These are phyloP conservation scores for Thyridium curvatum DNA, from an alignment of 2,329 filamentous ascomycete genomes.

Conservation along the genomic window DNA sequence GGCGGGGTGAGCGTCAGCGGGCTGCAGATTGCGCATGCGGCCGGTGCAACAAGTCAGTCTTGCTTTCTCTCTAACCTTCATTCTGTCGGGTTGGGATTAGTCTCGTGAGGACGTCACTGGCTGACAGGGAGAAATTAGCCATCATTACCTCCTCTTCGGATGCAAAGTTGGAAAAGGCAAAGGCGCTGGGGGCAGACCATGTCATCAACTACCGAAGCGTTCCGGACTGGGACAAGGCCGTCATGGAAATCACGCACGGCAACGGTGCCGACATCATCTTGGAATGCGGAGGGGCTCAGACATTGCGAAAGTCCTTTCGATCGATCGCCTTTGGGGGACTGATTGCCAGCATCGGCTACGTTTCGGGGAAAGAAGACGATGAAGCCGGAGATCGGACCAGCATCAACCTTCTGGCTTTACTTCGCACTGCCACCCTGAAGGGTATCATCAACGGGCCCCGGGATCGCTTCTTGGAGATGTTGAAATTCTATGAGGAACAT, in stretches of 20 bases:
- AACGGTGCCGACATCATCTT: constrained; percentile 48
- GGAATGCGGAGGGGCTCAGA: constrained; percentile 47
- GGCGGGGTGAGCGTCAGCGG: constrained; percentile 46
- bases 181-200: constrained; percentile 42
- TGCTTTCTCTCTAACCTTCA: background rate
- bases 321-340: constrained; percentile 48
- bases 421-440: constrained; percentile 39
- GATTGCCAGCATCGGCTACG: constrained; percentile 44
- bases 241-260: constrained; percentile 35
- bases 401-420: constrained; percentile 49
- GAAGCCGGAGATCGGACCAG: constrained; percentile 44
- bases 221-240: constrained; percentile 43
- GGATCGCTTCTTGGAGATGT: constrained; percentile 48
- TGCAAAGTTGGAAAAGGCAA: constrained; percentile 39
- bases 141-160: constrained; percentile 51
- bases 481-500: constrained; percentile 31
- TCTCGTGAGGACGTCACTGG: constrained; percentile 30
- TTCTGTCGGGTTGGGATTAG: constrained; percentile 28
- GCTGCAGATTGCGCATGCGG: constrained; percentile 46
- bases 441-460: constrained; percentile 56
- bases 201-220: constrained; percentile 47
- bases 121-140: constrained; percentile 37
- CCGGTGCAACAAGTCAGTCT: constrained; percentile 37
- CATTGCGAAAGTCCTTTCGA: constrained; percentile 44
- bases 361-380: constrained; percentile 48